Evolutionary conservation across 2,329 filamentous ascomycete species (phyloP).

Genomic region (Pezicula neosporulosa): DNA sequence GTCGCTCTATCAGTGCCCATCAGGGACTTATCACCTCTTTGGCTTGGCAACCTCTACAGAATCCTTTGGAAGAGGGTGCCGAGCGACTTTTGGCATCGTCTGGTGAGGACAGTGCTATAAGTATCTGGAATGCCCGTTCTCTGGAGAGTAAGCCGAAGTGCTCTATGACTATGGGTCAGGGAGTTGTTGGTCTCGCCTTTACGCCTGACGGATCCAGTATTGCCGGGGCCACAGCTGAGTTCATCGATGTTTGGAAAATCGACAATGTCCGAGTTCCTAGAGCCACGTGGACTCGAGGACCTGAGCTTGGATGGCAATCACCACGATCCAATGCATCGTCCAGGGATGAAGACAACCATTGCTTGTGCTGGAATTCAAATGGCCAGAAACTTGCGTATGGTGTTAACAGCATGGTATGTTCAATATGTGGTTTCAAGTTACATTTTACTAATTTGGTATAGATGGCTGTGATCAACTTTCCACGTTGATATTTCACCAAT

Average conservation of each 20-base stretch:
- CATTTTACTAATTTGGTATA: conserved; percentile 11
- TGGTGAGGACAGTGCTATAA: conserved; percentile 59
- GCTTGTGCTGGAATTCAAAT: conserved; percentile 58
- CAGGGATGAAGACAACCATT: conserved; percentile 57
- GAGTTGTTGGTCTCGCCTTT: conserved; percentile 57
- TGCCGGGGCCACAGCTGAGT: conserved; percentile 55
- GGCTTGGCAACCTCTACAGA: conserved; percentile 55
- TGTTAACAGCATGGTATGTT: conserved; percentile 57
- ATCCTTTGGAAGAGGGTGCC: conserved; percentile 39
- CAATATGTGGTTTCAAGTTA: not conserved
- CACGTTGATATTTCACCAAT: conserved; percentile 7
- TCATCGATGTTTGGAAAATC: conserved; percentile 63
- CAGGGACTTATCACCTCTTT: conserved; percentile 55
- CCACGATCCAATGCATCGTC: conserved; percentile 47
- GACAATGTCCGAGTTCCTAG: conserved; percentile 54
- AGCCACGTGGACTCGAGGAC: conserved; percentile 54
- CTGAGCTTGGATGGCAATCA: conserved; percentile 56
- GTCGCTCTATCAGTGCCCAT: conserved; percentile 55
- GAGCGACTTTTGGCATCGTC: conserved; percentile 52
- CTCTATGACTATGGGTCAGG: conserved; percentile 56
- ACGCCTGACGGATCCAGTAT: conserved; percentile 62
- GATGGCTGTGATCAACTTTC: conserved; percentile 24
- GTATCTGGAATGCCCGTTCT: conserved; percentile 57
- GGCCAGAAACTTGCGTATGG: conserved; percentile 62
- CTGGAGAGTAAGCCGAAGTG: conserved; percentile 53